A percentile compares a stretch with the other conserved stretches of the same genome.
Conservation (phyloP, 2,329 filamentous ascomycete genomes). For the Knoxdaviesia capensis region DNA sequence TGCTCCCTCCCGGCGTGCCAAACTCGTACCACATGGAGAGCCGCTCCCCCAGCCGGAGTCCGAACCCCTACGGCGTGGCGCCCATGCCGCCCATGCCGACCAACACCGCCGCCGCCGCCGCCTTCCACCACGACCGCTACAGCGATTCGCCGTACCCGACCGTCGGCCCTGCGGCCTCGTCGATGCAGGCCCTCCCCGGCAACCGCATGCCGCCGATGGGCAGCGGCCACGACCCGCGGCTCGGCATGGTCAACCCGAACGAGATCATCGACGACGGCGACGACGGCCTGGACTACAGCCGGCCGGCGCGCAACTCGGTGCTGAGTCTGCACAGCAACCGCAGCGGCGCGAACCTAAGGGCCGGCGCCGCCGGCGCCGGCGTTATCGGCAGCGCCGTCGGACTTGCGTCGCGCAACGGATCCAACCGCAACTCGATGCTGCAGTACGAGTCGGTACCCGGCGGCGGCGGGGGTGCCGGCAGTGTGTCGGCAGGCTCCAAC, state of each 20-base stretch:
- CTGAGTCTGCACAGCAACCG: conserved; percentile 23
- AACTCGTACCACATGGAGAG: no score
- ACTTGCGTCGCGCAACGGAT: conserved; percentile 1
- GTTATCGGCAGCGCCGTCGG: conserved; percentile 18
- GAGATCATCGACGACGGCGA: conserved; percentile 77
- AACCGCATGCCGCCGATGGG: no score
- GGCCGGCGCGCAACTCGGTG: conserved; percentile 33
- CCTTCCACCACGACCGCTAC: conserved; percentile 4
- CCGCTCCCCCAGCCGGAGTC: no score
- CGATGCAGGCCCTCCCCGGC: no score
- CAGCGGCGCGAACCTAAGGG: conserved; percentile 14
- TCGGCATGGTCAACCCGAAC: conserved; percentile 52
- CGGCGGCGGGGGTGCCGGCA: no score
- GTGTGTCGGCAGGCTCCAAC: no score
- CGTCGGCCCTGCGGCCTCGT: not conserved
- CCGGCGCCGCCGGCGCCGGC: conserved; percentile 21
- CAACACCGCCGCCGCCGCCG: conserved; percentile 2
- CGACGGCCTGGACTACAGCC: conserved; percentile 47
- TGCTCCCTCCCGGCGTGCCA: no score
- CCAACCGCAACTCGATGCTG: conserved; percentile 1
- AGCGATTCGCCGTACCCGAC: conserved; percentile 1
- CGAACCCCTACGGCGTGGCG: no score
- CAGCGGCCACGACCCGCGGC: conserved; percentile 22
- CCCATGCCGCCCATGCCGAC: not conserved
- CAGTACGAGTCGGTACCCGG: no score